Base-by-base conservation (phyloP, 148 eudicot genomes). In the Linanthus parryae region DNA sequence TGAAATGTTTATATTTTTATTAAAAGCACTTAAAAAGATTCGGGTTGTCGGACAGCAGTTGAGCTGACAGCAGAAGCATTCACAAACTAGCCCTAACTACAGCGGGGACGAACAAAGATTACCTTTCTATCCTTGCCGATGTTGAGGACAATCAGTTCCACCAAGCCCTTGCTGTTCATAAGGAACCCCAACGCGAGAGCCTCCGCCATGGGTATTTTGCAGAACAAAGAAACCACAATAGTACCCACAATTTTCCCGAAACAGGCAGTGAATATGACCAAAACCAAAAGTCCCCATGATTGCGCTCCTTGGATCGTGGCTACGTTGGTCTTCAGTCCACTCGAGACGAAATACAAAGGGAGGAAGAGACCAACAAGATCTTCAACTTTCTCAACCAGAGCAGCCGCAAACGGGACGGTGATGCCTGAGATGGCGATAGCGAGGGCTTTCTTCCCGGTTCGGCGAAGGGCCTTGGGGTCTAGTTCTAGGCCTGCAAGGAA, bases 71-170 rank as follows among this genome's bases (percentile, higher is more conserved):
- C n/a, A n/a, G n/a, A n/a, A n/a, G n/a, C n/a, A n/a, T n/a, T n/a
- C n/a, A n/a, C n/a, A n/a, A n/a, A n/a, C n/a, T n/a, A n/a, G n/a
- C n/a, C n/a, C n/a, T n/a, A n/a, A n/a, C n/a, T n/a, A n/a, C n/a
- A n/a, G n/a, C n/a, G n/a, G n/a, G n/a, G n/a, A n/a, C 7, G 0
- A 6, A 52, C 17, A 13, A 27, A 26, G 1, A 49, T 55, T 70
- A 82, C 95, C 87, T 80, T 83, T 68, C 90, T 55, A 61, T 86
- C 95, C 73, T 68, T 80, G 16, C 86, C 95, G 34, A 86, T 81
- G 61, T 85, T 85, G 49, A 83, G 76, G 58, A 84, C 94, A 44
- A 84, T 84, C 36, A 84, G 82, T 78, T 84, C 94, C 19, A 84
- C 94, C 40, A 84, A 55, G 58, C 94, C 88, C 66, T 84, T 84